Base-by-base conservation (phyloP, 768 basidiomycete genomes). In the Pulveroboletus sp. region DNA sequence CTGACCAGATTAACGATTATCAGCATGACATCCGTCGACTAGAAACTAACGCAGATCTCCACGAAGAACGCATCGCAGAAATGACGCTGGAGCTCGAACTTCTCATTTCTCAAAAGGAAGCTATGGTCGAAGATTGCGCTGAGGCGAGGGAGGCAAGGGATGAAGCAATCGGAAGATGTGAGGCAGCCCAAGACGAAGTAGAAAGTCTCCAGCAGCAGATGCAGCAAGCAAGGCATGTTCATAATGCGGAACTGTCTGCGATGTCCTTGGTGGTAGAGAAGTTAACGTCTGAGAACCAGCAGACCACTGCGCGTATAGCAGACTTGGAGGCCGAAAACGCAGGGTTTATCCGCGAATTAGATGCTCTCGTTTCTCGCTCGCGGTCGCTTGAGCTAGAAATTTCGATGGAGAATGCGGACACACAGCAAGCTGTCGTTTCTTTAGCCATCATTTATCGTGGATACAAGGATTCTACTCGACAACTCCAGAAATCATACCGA, bases 71-170 rank as follows among this genome's bases (percentile, higher is more conserved):
- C 7, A 65, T 90, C 33, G 65, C 62, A 3, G 90, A 91, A 69
- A 77, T 88, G 78, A 82, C 77, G 3, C 65, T 62, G 16, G 90
- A 92, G 57, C 64, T 89, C 49, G 88, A 88, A 58, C 77, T 77
- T 51, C 70, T 83, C 49, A 72, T 69, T 19, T 75, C 80, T 5
- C 79, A 90, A 71, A 88, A 85, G 63, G 80, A 81, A 47, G 82
- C 86, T 2, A 88, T 92, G 85, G 79, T 91, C 0, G 88, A 90
- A 53, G 90, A 92, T 60, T 91, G 90, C 58, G 83, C 84, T 5
- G 81, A 84, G 46, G 87, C 87, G 2, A 74, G 90, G 45, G 84
- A 84, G 46, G 79, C 84, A 19, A 75, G 90, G 31, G 85, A 92
- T 63, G 75, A 75, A 21, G 85, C 87, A 5, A 62, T 82, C 36